Evolutionary conservation across 805 yeast genomes (phyloP), one percentile per base, ranked within the genome.

Genomic region (Candida krabiensis): DNA sequence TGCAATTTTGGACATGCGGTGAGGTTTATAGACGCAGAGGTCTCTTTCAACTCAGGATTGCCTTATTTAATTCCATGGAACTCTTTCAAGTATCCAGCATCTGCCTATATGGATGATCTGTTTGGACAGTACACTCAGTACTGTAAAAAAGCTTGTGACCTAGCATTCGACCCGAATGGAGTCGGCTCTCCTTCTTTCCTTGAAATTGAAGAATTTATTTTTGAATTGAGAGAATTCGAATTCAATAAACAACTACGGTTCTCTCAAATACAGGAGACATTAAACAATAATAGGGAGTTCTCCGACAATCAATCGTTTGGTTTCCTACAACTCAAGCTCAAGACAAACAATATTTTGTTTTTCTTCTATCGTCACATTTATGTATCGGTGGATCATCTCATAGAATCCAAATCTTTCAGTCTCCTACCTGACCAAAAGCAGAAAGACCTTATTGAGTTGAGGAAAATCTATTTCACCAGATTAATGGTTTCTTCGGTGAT

Each of bases 21-120:
- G 6, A 36, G 40, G 33, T 46, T 44, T 22, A 34, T 56, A 26
- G 61, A 57, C 41, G 41, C 53, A 4, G 47, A 55, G 16, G 40
- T 46, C 16, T 24, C 55, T 12, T 53, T 52, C 33, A 37, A 40
- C 26, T 49, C 60, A 2, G 56, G 61, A 18, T 33, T 41, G 3
- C 58, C 59, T 6, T 42, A 47, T 3, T 23, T 53, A 22, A 22
- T 44, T 3, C 3, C 22, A 3, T 28, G 18, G 12, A 23, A 30
- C 8, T 15, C 22, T 3, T 30, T 21, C 14, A 21, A 22, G n/a
- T 5, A n/a, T n/a, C 8, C 14, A 3, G 11, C 16, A 9, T 14
- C 29, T 2, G 18, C 19, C 4, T 9, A 28, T 13, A 12, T 26
- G 22, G 13, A 14, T 19, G 35, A 30, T 4, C 16, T 38, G 9